Base-by-base conservation (phyloP, 2,329 filamentous ascomycete species). In the Talaromyces sp. region DNA sequence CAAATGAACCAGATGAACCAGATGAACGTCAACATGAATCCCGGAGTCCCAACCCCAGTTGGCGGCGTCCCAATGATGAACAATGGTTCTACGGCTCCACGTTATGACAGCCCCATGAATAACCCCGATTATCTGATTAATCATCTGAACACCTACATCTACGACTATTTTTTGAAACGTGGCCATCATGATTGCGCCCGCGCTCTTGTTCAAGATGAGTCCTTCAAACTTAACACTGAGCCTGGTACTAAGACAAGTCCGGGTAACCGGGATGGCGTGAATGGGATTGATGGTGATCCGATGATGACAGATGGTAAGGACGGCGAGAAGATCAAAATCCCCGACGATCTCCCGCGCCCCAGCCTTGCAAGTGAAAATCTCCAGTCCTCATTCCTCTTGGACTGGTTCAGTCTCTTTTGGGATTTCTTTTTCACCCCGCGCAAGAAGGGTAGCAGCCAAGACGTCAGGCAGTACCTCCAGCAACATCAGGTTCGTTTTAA, bases 371-470 rank as follows among this genome's bases (percentile, higher is more conserved):
- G 85, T 57, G 78, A 75, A 55, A 55, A 82, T 82, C 49, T 88
- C 88, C 65, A 89, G 84, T 57, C 70, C 0, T 90, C 90, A 22
- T 97, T 99, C 67, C 80, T 99, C n/a, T 88, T 91, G 63, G 94
- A 97, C 67, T 99, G 94, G 94, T 99, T 95, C 79, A 90, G 87
- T 68, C 83, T 97, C 47, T 99, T 99, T 73, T 97, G 91, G 91
- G 94, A 99, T 67, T 91, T 97, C 64, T 95, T 89, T 74, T 86
- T 86, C 68, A 90, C 91, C 51, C 89, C 93, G 69, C 88, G 90
- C 67, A 84, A 82, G 65, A 87, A 86, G 71, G 84, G 83, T 49
- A 82, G 82, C 51, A 86, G 80, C 68, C 74, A 77, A 22, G 82
- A 83, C 54, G 86, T 90, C 42, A 82, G 82, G 58, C 86, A 89